These are phyloP conservation scores for Apiospora kogelbergensis DNA, from an alignment of 2,329 filamentous ascomycete genomes.

Conservation along the genomic window DNA sequence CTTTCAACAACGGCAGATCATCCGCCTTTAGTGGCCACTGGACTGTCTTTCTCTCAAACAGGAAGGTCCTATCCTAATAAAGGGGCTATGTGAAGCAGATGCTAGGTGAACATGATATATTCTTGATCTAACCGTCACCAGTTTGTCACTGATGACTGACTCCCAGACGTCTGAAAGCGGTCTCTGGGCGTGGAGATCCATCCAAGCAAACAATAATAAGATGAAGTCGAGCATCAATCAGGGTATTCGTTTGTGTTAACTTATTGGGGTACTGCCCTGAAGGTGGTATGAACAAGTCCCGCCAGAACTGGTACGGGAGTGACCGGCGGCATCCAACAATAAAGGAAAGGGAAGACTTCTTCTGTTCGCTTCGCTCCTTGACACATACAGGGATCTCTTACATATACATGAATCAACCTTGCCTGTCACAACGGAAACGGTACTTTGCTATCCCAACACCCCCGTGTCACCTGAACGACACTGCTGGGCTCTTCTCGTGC, in stretches of 20 bases:
- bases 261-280: background rate
- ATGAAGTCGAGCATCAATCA: background rate
- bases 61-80: background rate
- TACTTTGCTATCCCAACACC: background rate
- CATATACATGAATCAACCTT: background rate
- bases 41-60: too few species aligned
- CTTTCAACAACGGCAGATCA: background rate
- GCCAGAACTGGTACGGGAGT: background rate
- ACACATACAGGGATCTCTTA: background rate
- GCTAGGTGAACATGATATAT: background rate
- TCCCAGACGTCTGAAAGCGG: background rate
- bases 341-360: background rate
- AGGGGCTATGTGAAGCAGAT: background rate
- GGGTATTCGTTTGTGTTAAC: background rate
- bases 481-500: background rate
- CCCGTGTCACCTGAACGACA: background rate
- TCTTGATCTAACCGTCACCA: background rate
- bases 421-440: background rate
- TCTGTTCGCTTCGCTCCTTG: background rate
- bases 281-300: background rate
- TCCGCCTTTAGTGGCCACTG: background rate
- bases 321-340: background rate
- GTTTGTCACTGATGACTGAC: background rate
- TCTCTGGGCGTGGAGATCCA: background rate
- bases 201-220: background rate